Conservation (phyloP, 2,329 filamentous ascomycete species). For the Alternaria sp. region DNA sequence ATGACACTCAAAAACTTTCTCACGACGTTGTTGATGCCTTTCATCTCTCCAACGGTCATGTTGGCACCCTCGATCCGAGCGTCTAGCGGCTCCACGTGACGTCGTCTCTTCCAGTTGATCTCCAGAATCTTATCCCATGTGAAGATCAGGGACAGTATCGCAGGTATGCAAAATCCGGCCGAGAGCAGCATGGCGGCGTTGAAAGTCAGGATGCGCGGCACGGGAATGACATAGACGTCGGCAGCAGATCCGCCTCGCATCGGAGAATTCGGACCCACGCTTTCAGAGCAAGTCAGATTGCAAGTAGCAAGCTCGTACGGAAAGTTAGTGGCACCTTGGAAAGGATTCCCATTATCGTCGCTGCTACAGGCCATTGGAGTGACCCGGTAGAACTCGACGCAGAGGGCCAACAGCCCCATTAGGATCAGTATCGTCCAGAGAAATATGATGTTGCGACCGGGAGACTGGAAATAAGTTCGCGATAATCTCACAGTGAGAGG, state of each 20-base stretch:
- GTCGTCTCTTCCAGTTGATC: constrained; percentile 63
- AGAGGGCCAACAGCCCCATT: constrained; percentile 66
- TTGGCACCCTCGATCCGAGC: constrained; percentile 61
- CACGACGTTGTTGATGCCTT: constrained; percentile 46
- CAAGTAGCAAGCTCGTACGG: constrained; percentile 55
- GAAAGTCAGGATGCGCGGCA: constrained; percentile 63
- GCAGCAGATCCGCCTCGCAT: constrained; percentile 63
- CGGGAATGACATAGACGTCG: constrained; percentile 69
- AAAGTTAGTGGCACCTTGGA: constrained; percentile 53
- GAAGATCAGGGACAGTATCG: constrained; percentile 65
- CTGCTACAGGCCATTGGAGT: constrained; percentile 53
- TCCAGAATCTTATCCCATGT: constrained; percentile 71
- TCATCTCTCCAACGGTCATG: constrained; percentile 60
- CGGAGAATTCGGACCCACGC: constrained; percentile 60
- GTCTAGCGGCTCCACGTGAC: constrained; percentile 45
- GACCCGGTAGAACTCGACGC: constrained; percentile 69
- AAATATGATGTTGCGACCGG: constrained; percentile 70
- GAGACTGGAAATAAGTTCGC: constrained; percentile 68
- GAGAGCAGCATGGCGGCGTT: constrained; percentile 66
- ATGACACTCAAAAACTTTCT: constrained; percentile 51
- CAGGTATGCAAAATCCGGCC: constrained; percentile 69
- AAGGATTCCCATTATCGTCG: constrained; percentile 48
- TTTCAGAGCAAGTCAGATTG: constrained; percentile 55
- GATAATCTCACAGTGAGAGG: constrained; percentile 68
- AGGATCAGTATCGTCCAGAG: constrained; percentile 69